A percentile compares a stretch with the other conserved stretches of the same genome.
These are phyloP conservation scores for Thecamonas trahens DNA, from an alignment of 78 protist genomes.

Conservation along the genomic window DNA sequence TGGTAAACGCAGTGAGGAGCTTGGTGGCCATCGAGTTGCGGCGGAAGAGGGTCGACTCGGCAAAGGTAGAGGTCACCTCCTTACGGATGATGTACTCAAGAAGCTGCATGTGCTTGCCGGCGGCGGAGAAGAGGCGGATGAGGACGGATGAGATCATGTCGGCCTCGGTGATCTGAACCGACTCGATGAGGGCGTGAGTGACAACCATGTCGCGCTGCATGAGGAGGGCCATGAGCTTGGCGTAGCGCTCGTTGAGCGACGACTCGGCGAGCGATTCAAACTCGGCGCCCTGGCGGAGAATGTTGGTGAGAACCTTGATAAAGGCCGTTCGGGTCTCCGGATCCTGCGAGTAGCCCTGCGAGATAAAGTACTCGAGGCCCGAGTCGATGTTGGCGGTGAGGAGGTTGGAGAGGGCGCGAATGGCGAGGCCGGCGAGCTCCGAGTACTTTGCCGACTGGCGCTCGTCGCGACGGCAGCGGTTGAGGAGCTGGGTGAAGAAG, in stretches of 20 bases:
- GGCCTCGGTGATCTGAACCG: not conserved
- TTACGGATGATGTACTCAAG: not conserved
- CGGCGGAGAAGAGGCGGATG: not conserved
- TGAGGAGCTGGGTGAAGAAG: constrained; percentile 35
- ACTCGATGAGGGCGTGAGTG: too few relatives aligned
- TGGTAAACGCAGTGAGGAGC: constrained; percentile 25
- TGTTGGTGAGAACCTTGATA: constrained; percentile 54
- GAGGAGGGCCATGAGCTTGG: constrained; percentile 14
- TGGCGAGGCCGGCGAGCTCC: constrained; percentile 31
- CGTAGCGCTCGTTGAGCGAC: constrained; percentile 10
- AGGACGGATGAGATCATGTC: too few relatives aligned
- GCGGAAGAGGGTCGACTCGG: constrained; percentile 29
- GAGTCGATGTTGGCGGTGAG: constrained; percentile 46
- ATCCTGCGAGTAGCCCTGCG: constrained; percentile 59
- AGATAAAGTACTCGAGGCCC: constrained; percentile 32
- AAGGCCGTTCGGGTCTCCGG: constrained; percentile 49
- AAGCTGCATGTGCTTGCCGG: not conserved
- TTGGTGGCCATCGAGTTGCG: constrained; percentile 35
- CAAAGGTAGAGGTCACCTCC: constrained; percentile 22
- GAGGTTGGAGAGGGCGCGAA: constrained; percentile 32
- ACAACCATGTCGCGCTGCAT: too few relatives aligned
- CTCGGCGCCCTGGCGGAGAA: constrained; percentile 48
- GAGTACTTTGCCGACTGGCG: too few relatives aligned
- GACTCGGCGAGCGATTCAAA: constrained; percentile 12
- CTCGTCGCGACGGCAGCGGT: constrained; percentile 9